Evolutionary conservation across 306 rosid genomes (phyloP), one percentile per base, ranked within the genome.

Genomic region (Lathyrus aphaca): DNA sequence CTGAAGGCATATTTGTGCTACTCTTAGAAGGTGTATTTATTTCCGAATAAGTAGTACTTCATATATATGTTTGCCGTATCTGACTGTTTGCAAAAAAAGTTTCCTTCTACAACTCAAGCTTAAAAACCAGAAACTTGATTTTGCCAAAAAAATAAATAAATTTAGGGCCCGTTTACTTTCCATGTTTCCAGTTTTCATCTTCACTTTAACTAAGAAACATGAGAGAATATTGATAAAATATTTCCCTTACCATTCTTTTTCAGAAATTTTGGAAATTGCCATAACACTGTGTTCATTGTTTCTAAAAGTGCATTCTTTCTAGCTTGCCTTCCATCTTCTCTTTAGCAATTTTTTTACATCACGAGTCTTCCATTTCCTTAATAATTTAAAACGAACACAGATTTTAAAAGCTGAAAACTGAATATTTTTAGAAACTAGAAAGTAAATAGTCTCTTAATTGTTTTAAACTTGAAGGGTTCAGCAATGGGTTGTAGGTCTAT

Each of bases 1-100:
- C 25, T 72, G 32, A 37, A 17, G 44, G 78, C 64, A 66, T 65
- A 37, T 50, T 21, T 23, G 46, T 15, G 35, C 62, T 58, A 59
- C 59, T n/a, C 53, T 16, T 64, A 16, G 68, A 63, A 5, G 77
- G 10, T 44, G 15, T 57, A 17, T 53, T 69, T 40, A 1, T 2
- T n/a, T 48, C 10, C 12, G 10, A 1, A 17, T 48, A 66, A 14
- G 8, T 58, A 42, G 68, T 10, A 49, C 56, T 39, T 58, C 56
- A 19, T 57, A 38, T 71, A 37, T 10, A 49, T 65, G 18, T 46
- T 18, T 57, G 27, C 10, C 39, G 32, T 40, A 19, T 68, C 32
- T 48, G 43, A 23, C 60, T 30, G 23, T 23, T 21, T 61, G 16
- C 16, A 19, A 39, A 62, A 39, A 11, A 18, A 11, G 18, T 10